Conservation (phyloP, 805 yeast genomes). For the Clavispora fructus region DNA sequence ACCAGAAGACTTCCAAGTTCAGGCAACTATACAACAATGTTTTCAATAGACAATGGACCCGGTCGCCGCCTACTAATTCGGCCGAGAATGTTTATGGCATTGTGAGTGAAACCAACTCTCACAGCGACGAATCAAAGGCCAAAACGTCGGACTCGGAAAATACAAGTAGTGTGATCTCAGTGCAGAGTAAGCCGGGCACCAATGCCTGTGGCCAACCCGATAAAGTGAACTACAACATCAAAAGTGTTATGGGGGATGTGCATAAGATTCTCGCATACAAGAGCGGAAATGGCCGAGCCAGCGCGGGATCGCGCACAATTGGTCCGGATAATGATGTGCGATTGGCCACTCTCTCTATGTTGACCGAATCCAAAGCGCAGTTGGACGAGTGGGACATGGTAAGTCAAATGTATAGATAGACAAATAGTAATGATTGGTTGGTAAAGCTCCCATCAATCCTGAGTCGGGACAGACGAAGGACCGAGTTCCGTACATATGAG, state of each 20-base stretch:
- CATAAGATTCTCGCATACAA: slow-evolving; percentile 16
- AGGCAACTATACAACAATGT: slow-evolving; percentile 1
- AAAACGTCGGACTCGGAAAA: not conserved
- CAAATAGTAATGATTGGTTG: not conserved
- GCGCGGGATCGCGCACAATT: slow-evolving; percentile 1
- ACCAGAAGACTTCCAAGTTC: not conserved
- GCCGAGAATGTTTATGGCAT: slow-evolving; percentile 19
- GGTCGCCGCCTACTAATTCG: not conserved
- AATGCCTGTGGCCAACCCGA: not conserved
- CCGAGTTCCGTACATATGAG: slow-evolving; percentile 3
- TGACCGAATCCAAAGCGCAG: slow-evolving; percentile 22
- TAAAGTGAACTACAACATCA: slow-evolving; percentile 9
- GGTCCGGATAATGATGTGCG: slow-evolving; percentile 6
- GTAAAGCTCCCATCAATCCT: not conserved
- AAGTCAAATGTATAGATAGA: slow-evolving; percentile 20
- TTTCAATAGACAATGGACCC: not conserved
- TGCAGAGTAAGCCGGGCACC: not conserved
- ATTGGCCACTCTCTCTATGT: slow-evolving; percentile 7
- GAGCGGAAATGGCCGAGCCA: slow-evolving; percentile 13
- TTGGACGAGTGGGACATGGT: slow-evolving; percentile 35
- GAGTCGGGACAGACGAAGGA: not conserved
- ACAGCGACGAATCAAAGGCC: not conserved
- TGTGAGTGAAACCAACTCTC: slow-evolving; percentile 18
- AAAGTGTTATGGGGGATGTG: slow-evolving; percentile 27
- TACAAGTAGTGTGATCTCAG: not conserved